Base-by-base conservation (phyloP, 768 basidiomycete species). In the Tricholoma bakamatsutake region DNA sequence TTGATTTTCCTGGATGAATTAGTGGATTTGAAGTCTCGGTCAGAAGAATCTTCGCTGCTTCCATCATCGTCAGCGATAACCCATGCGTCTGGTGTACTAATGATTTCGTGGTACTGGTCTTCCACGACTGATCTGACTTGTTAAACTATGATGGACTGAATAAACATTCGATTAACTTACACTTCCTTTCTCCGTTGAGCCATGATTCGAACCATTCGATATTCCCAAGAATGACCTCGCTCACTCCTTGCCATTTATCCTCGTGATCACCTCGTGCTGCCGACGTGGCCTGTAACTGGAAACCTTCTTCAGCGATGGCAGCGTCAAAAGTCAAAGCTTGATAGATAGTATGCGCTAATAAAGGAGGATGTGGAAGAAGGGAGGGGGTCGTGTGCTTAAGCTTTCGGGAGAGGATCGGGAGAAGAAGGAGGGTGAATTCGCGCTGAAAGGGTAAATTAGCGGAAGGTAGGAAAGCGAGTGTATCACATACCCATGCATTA, bases 261-360 rank as follows among this genome's bases (percentile, higher is more conserved):
- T 58, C 61, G 7, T 59, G 63, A 15, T 67, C 60, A 47, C 64
- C 60, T n/a, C 57, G 55, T 3, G 61, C 50, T 3, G 76, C 70
- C 15, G 79, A 77, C 12, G 85, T 88, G 1, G 78, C 77, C 18
- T 73, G 67, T 11, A 88, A 69, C 28, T 71, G 72, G 64, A 93
- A 97, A 0, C 88, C 90, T 66, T 85, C 82, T 59, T 89, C 88
- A 15, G 75, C 71, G 37, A 98, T 65, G 18, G 84, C 77, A 27
- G 85, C 82, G 69, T 99, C 97, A 61, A 98, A 99, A 0, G 85
- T 69, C 3, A 98, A 74, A 0, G 94, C 83, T 68, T 98, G 93
- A 67, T 96, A 96, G 48, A 98, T 88, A 1, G 94, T 98, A 65
- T 99, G 96, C 1, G 97, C 97, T 6, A 99, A 76, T 18, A 98